Percentiles rank a stretch among this genome's conserved stretches.
phyloP scores from a whole-genome alignment of 2,329 filamentous ascomycete species.

The Scolecobasidium constrictum region DNA sequence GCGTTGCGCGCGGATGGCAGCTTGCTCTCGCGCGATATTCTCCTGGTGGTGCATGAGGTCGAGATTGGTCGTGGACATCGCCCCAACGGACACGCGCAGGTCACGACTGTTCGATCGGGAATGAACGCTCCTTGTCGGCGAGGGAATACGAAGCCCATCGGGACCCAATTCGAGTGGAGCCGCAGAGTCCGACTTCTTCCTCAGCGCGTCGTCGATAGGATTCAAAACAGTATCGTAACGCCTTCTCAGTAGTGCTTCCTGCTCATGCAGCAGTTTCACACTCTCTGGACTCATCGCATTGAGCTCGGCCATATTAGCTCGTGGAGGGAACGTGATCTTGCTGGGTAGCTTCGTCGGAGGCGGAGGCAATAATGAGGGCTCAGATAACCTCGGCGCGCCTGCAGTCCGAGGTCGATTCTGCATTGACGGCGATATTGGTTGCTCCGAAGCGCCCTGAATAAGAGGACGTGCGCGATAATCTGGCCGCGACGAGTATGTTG shows the following conservation, averaged over 20 bases:
- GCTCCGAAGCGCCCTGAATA: background rate
- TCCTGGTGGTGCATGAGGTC: background rate
- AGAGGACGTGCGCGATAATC: background rate
- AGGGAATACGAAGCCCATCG: too few species aligned
- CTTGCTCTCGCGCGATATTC: background rate
- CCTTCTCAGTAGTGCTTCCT: slow-evolving; percentile 1
- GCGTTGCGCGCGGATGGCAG: background rate
- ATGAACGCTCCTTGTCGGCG: too few species aligned
- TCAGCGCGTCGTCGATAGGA: background rate
- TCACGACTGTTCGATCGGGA: too few species aligned
- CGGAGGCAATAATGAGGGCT: background rate
- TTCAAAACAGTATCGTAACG: slow-evolving; percentile 1
- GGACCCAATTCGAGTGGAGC: background rate
- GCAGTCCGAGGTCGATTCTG: background rate
- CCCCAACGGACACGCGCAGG: too few species aligned
- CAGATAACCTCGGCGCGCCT: too few species aligned
- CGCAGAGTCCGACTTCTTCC: too few species aligned
- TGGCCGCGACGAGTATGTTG: background rate
- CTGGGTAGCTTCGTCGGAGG: background rate
- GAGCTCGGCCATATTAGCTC: slow-evolving; percentile 1
- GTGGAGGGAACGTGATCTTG: background rate
- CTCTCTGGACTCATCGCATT: slow-evolving; percentile 1
- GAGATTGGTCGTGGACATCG: background rate
- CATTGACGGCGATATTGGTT: background rate
- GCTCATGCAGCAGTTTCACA: slow-evolving; percentile 2